A percentile compares a stretch with the other conserved stretches of the same genome.
Evolutionary conservation across 805 yeast species (phyloP).

Genomic region (Starmerella vitae): DNA sequence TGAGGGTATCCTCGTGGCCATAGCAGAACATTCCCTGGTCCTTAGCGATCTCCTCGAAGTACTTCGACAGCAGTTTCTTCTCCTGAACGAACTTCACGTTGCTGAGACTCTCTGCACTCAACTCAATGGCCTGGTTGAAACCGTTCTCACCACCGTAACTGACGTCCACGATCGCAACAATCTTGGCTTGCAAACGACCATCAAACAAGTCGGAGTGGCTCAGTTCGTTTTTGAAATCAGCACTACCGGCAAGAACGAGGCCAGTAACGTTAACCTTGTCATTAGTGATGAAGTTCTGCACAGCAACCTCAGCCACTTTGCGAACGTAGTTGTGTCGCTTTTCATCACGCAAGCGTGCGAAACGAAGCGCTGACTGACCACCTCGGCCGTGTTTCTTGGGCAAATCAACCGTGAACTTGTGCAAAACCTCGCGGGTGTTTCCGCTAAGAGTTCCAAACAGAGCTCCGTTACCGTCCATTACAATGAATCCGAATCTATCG

Average conservation of each 20-base stretch:
- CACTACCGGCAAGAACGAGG: slow-evolving; percentile 93
- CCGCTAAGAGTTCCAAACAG: slow-evolving; percentile 91
- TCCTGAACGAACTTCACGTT: slow-evolving; percentile 97
- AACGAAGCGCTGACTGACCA: slow-evolving; percentile 99
- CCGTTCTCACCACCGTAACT: slow-evolving; percentile 99
- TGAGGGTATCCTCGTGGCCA: slow-evolving; percentile 91
- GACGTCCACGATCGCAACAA: slow-evolving; percentile 86
- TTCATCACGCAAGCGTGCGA: slow-evolving; percentile 96
- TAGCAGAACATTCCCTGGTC: slow-evolving; percentile 97
- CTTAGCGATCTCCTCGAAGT: slow-evolving; percentile 94
- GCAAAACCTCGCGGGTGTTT: slow-evolving; percentile 90
- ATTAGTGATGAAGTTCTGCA: slow-evolving; percentile 86
- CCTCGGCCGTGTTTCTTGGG: slow-evolving; percentile 99
- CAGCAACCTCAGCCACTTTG: slow-evolving; percentile 96
- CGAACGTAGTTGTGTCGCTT: slow-evolving; percentile 97
- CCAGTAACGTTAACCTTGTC: slow-evolving; percentile 94
- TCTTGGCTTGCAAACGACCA: slow-evolving; percentile 70
- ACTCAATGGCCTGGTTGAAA: slow-evolving; percentile 96
- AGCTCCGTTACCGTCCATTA: slow-evolving; percentile 99
- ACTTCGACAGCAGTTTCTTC: slow-evolving; percentile 80
- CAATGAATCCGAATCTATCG: slow-evolving; percentile 92
- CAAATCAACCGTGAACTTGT: slow-evolving; percentile 90
- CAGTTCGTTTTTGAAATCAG: slow-evolving; percentile 94
- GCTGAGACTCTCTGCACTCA: slow-evolving; percentile 91
- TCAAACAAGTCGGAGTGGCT: slow-evolving; percentile 89